Evolutionary conservation across 805 yeast species (phyloP).

Genomic region (Cyberlindnera mississippiensis): DNA sequence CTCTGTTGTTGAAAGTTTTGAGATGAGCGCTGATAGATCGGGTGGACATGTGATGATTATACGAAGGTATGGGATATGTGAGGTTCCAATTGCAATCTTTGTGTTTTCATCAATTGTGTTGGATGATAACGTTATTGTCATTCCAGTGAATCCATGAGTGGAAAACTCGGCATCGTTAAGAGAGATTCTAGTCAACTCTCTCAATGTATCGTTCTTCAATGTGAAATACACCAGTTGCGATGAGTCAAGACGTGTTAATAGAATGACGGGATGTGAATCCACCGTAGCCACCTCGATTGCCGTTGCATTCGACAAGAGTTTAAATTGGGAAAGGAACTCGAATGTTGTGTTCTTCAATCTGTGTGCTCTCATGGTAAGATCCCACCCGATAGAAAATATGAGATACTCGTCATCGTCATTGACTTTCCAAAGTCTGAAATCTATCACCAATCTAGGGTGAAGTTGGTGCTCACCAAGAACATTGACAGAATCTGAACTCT

Average conservation of each 20-base stretch:
- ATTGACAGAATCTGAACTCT: constrained; percentile 6
- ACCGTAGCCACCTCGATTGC: constrained; percentile 39
- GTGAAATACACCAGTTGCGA: constrained; percentile 50
- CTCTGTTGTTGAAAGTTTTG: not conserved
- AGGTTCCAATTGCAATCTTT: constrained; percentile 60
- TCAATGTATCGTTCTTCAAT: constrained; percentile 19
- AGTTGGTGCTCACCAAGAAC: constrained; percentile 26
- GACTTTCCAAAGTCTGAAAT: constrained; percentile 25
- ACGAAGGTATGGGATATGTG: constrained; percentile 76
- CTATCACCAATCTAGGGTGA: constrained; percentile 38
- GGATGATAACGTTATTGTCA: constrained; percentile 34
- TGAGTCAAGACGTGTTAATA: constrained; percentile 58
- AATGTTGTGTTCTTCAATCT: constrained; percentile 23
- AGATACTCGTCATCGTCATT: constrained; percentile 28
- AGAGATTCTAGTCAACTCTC: constrained; percentile 45
- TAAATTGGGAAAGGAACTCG: constrained; percentile 26
- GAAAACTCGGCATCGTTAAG: constrained; percentile 72
- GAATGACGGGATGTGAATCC: constrained; percentile 34
- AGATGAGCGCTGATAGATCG: constrained; percentile 1
- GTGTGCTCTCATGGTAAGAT: constrained; percentile 40
- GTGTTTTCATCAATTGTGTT: constrained; percentile 19
- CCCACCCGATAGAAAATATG: constrained; percentile 60
- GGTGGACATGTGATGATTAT: constrained; percentile 52
- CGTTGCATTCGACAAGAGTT: constrained; percentile 48
- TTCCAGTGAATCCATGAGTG: constrained; percentile 58